Evolutionary conservation across 306 rosid species (phyloP), one percentile per base, ranked within the genome.

Genomic region (Begonia peltatifolia): DNA sequence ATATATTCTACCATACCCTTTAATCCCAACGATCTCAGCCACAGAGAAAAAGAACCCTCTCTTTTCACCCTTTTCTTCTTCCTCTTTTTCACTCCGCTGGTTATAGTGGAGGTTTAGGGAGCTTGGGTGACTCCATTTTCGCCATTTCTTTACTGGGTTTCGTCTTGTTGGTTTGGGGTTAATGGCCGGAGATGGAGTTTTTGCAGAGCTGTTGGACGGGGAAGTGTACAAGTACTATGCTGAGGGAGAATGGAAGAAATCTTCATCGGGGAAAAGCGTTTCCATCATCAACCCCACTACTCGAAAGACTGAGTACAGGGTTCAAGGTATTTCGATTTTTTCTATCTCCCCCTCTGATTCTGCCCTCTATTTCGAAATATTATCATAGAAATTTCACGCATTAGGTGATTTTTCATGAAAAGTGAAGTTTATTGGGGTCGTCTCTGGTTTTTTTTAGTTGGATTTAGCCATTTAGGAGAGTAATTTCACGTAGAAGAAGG

Each of bases 201-300:
- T 80, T 65, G 77, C 78, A 72, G 97, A 89, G 69, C 76, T 78
- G 54, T 36, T 82, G 47, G 94, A 89, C 11, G 95, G 80, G 52
- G 95, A 90, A 9, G 86, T 74, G 6, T 90, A 66, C 86, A 90
- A 73, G 70, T 90, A 85, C 71, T 90, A 83, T 51, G 64, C 72
- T 13, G 86, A 83, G 68, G 95, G 97, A 44, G 87, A 80, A 55
- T 90, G 97, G 97, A 82, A 73, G 77, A 82, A 74, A 55, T 82
- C 94, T 20, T 56, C 90, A 48, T 85, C 97, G 12, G 84, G 83
- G 13, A 80, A 85, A 61, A 77, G 63, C 60, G 97, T 90, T 71
- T 44, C 85, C 41, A 90, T 90, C 61, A 65, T 90, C 71, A 85
- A 90, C 57, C 97, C 97, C 6, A 83, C 95, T 18, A 78, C 92